Conservation (phyloP, 2,329 filamentous ascomycete genomes). For the Nigrospora sphaerica region DNA sequence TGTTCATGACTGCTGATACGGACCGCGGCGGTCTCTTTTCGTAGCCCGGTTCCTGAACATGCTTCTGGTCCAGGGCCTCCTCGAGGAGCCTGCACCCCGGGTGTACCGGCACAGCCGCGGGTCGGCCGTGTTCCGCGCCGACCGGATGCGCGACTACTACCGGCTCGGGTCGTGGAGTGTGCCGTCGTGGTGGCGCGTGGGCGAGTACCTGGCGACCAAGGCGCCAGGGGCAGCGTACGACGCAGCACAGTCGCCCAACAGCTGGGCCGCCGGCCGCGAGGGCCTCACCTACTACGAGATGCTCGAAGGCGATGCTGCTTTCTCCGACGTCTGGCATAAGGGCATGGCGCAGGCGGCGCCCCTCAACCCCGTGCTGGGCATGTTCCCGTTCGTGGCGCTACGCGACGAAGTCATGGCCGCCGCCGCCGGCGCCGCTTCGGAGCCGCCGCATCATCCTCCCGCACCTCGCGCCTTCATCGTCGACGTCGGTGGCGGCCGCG, state of each 20-base stretch:
- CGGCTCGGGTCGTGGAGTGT: conserved; percentile 2
- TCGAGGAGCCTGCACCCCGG: not conserved
- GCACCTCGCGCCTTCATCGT: conserved; percentile 17
- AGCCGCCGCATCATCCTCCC: too few species aligned
- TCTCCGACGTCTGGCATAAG: conserved; percentile 24
- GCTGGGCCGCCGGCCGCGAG: conserved; percentile 22
- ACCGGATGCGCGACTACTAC: not conserved
- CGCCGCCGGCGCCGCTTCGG: conserved; percentile 6
- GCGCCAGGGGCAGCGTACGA: conserved; percentile 22
- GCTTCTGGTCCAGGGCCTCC: conserved; percentile 1
- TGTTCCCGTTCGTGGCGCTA: conserved; percentile 25
- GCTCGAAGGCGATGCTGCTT: conserved; percentile 18
- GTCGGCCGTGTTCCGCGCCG: not conserved
- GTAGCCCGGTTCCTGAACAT: not conserved
- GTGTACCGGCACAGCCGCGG: conserved; percentile 2
- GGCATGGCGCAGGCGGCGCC: conserved; percentile 22
- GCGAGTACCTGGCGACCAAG: conserved; percentile 24
- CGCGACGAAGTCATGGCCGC: conserved; percentile 19
- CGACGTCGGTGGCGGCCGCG: conserved; percentile 22
- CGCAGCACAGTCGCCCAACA: conserved; percentile 22
- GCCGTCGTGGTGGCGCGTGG: conserved; percentile 2
- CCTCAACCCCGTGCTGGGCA: conserved; percentile 24
- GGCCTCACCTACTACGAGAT: conserved; percentile 27
- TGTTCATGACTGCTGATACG: too few species aligned
- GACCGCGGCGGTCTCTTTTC: too few species aligned